Base-by-base conservation (phyloP, 2,329 filamentous ascomycete genomes). In the Sporothrix humicola region DNA sequence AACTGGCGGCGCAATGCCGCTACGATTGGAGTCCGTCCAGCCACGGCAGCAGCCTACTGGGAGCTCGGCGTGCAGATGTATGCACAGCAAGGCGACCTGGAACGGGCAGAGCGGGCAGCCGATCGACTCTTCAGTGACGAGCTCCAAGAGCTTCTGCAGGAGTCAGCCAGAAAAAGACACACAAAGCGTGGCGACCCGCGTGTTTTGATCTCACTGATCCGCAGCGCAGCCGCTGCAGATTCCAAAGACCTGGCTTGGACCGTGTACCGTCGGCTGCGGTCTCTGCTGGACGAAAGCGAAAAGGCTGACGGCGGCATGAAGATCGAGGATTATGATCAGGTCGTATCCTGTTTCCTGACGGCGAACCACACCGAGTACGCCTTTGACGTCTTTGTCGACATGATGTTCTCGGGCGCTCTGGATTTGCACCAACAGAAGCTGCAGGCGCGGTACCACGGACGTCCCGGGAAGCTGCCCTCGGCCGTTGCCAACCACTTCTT, bases 311-410 rank as follows among this genome's bases (percentile, higher is more conserved):
- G 20, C 15, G 72, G 68, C 71, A 91, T 94, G 83, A 87, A 85
- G 2, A 90, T 95, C 78, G 83, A 89, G 20, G 92, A 97, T 79
- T 97, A 95, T 77, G 94, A 97, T 79, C 84, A 87, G 74, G 87
- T 95, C 50, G 90, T 92, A 65, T 87, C 91, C 23, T 88, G 88
- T 61, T 93, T 97, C 78, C 82, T 97, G 37, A 85, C 90, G 26
- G 86, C 89, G 7, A 88, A 89, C 71, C 86, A 90, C 74, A 85
- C 89, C 6, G 87, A 92, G 74, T 86, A 90, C 74, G 93, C 93
- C 0, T 86, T 95, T 72, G 88, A 89, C 71, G 89, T 93, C 0
- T 97, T 97, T 81, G 93, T 92, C 77, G 93, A 97, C 80, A 97
- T 97, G 94, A 94, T 97, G 90, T 88, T 89, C 73, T 87, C 88